Evolutionary conservation across 2,329 filamentous ascomycete genomes (phyloP).

Genomic region (Fusarium transvaalense): DNA sequence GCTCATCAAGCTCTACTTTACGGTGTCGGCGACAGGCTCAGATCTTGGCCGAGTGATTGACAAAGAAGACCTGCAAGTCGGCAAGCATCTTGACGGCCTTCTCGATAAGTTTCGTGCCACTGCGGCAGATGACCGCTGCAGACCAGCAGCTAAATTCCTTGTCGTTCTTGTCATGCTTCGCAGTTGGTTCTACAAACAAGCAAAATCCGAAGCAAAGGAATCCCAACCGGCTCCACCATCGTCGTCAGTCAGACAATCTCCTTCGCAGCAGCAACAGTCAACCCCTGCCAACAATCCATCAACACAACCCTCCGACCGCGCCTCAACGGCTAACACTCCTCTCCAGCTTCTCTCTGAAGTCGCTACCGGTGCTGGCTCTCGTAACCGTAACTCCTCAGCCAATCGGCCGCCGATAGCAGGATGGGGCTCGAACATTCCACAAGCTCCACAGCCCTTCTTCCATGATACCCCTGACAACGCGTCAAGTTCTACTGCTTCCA

Average conservation of each 20-base stretch:
- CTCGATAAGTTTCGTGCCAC: slow-evolving; percentile 75
- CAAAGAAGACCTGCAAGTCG: slow-evolving; percentile 73
- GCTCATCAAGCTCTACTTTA: slow-evolving; percentile 79
- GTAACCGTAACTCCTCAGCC: slow-evolving; percentile 24
- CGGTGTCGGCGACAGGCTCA: slow-evolving; percentile 71
- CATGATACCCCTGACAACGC: slow-evolving; percentile 48
- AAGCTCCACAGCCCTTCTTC: slow-evolving; percentile 54
- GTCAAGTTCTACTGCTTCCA: slow-evolving; percentile 11
- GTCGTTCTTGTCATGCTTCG: slow-evolving; percentile 78
- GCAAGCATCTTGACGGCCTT: slow-evolving; percentile 76
- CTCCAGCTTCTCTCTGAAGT: slow-evolving; percentile 69
- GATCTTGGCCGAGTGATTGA: slow-evolving; percentile 78
- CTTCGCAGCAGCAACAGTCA: slow-evolving; percentile 31
- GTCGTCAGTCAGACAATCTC: slow-evolving; percentile 27
- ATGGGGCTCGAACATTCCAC: slow-evolving; percentile 40
- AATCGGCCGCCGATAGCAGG: slow-evolving; percentile 39
- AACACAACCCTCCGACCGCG: slow-evolving; percentile 34
- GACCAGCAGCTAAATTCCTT: slow-evolving; percentile 77
- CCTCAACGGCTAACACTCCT: slow-evolving; percentile 61
- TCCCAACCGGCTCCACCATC: slow-evolving; percentile 12
- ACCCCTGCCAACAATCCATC: slow-evolving; percentile 21
- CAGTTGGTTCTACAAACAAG: slow-evolving; percentile 73
- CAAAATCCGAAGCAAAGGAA: slow-evolving; percentile 47
- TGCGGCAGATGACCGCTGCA: slow-evolving; percentile 72
- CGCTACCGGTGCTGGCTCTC: slow-evolving; percentile 56